Evolutionary conservation across 495 filamentous ascomycete genomes (phyloP).

Genomic region (Delitschia confertaspora): DNA sequence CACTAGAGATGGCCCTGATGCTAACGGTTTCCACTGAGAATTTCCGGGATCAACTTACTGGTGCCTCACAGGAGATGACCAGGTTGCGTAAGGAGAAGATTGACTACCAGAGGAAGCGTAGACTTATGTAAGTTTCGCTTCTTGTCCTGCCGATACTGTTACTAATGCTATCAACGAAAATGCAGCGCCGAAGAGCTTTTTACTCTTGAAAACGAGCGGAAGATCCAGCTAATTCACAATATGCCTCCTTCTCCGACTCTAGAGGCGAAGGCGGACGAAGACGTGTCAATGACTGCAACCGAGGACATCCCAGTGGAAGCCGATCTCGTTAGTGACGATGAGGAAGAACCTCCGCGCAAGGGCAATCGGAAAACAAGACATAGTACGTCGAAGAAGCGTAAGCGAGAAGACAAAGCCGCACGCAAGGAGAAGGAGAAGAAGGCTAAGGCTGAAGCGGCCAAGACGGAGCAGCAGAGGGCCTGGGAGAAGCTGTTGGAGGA

Average conservation of each 20-base stretch:
- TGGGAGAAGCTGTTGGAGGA: constrained; percentile 79
- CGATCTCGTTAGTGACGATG: constrained; percentile 31
- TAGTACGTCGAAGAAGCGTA: constrained; percentile 55
- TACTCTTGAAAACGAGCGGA: constrained; percentile 74
- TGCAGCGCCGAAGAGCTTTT: constrained; percentile 73
- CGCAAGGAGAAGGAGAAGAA: constrained; percentile 60
- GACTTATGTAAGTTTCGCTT: constrained; percentile 59
- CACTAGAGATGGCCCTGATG: constrained; percentile 78
- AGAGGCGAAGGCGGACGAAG: constrained; percentile 54
- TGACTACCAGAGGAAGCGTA: constrained; percentile 75
- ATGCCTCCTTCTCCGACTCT: constrained; percentile 55
- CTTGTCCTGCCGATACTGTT: not conserved
- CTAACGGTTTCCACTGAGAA: constrained; percentile 78
- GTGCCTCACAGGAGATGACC: constrained; percentile 88
- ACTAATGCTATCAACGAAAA: constrained; percentile 18
- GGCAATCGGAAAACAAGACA: constrained; percentile 62
- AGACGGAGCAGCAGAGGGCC: constrained; percentile 70
- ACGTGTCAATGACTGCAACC: constrained; percentile 34
- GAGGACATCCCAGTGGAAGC: constrained; percentile 54
- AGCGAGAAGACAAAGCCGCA: constrained; percentile 57
- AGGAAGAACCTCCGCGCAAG: constrained; percentile 11
- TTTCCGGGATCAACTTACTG: constrained; percentile 78
- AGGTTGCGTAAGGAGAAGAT: constrained; percentile 90
- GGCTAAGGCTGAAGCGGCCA: constrained; percentile 70
- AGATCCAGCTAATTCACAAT: constrained; percentile 67